Percentiles rank a stretch among this genome's conserved stretches.
Conservation (phyloP, 1,284 basidiomycete species). For the Pyrrhoderma lamaoense region DNA sequence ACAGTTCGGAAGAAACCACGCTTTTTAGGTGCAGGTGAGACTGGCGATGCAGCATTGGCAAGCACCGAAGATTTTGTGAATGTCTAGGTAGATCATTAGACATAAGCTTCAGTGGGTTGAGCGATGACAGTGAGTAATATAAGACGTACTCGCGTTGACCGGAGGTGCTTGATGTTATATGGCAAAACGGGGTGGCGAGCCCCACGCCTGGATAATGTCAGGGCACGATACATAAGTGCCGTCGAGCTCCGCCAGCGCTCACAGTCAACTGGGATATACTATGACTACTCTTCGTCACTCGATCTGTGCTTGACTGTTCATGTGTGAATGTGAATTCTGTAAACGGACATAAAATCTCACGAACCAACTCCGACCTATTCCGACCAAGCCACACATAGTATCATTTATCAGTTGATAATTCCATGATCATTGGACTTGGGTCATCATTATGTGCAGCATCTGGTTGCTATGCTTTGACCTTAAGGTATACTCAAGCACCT, state of each 20-base stretch:
- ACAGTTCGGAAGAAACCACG: constrained; percentile 45
- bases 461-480: no score
- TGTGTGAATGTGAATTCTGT: no score
- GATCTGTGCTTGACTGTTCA: no score
- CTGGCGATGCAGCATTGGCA: constrained; percentile 35
- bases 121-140: neutral
- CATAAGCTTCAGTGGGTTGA: neutral
- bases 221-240: constrained; percentile 48
- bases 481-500: no score
- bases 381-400: neutral
- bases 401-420: no score
- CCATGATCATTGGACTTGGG: no score
- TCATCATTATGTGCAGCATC: no score
- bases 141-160: constrained; percentile 20
- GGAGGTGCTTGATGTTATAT: constrained; percentile 40
- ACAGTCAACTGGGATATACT: neutral
- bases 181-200: constrained; percentile 37
- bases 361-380: neutral
- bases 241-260: constrained; percentile 4
- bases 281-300: no score
- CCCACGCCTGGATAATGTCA: constrained; percentile 46
- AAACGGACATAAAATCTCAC: no score
- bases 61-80: constrained; percentile 38
- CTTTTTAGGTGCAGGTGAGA: constrained; percentile 43
- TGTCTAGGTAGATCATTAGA: neutral